A percentile compares a stretch with the other conserved stretches of the same genome.
Evolutionary conservation across 768 basidiomycete species (phyloP).

Genomic region (Tulasnella sp.): DNA sequence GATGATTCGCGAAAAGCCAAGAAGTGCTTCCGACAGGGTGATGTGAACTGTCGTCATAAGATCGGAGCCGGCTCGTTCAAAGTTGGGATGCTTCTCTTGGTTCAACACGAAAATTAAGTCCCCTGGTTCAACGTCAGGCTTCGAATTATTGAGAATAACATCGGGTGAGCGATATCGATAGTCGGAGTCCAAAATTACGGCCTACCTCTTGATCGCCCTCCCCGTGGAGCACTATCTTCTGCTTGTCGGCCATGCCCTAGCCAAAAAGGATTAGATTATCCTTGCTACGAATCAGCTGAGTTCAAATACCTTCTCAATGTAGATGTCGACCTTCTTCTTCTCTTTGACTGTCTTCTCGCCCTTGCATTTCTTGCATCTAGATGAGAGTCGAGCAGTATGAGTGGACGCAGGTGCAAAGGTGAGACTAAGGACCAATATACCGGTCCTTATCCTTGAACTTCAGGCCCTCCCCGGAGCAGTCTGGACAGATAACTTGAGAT

Average conservation of each 20-base stretch:
- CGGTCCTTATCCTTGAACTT: constrained; percentile 75
- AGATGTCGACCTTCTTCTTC: constrained; percentile 80
- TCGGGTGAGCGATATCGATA: neutral
- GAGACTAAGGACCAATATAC: constrained; percentile 27
- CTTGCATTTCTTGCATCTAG: constrained; percentile 92
- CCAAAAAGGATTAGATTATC: neutral
- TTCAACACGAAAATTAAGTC: constrained; percentile 83
- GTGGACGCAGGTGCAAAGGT: neutral
- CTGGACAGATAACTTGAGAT: constrained; percentile 24
- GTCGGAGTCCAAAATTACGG: constrained; percentile 2
- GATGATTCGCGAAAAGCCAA: constrained; percentile 88
- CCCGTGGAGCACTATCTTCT: constrained; percentile 79
- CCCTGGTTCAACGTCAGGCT: constrained; percentile 81
- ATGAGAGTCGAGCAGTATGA: neutral
- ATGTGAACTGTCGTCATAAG: constrained; percentile 71
- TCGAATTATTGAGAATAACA: neutral
- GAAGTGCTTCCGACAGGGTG: constrained; percentile 84
- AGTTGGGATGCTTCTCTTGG: constrained; percentile 55
- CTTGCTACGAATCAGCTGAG: neutral
- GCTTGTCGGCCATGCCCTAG: constrained; percentile 64
- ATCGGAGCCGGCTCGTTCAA: constrained; percentile 74
- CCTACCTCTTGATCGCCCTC: constrained; percentile 83
- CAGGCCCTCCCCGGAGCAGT: constrained; percentile 29
- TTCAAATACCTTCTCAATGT: constrained; percentile 45
- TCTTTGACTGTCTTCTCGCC: constrained; percentile 74